These are phyloP conservation scores for Ophiostoma perfectum DNA, from an alignment of 2,329 filamentous ascomycete species.

Conservation along the genomic window DNA sequence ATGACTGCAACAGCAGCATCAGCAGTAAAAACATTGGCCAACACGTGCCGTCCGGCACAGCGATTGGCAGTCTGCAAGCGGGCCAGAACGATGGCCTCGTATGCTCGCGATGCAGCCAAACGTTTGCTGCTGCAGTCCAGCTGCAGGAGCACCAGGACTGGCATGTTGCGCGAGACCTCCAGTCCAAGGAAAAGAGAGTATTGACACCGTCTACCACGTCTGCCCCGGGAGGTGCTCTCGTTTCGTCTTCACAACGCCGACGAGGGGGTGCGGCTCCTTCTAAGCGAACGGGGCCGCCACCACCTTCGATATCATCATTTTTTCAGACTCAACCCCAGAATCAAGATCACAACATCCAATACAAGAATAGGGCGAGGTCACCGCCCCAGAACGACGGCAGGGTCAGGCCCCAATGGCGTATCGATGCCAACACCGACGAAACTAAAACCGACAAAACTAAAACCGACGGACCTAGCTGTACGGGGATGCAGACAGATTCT, in stretches of 20 bases:
- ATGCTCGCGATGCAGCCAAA: slow-evolving; percentile 62
- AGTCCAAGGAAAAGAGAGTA: slow-evolving; percentile 40
- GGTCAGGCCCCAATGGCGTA: neutral
- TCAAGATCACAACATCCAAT: neutral
- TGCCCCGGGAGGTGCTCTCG: neutral
- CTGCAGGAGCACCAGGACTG: slow-evolving; percentile 80
- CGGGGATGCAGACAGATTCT: neutral
- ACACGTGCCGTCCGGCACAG: slow-evolving; percentile 1
- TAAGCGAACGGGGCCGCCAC: slow-evolving; percentile 14
- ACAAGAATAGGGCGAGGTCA: neutral
- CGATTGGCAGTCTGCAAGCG: slow-evolving; percentile 1
- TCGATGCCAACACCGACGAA: neutral
- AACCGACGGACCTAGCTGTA: neutral
- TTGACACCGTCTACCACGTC: neutral
- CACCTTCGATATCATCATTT: slow-evolving; percentile 24
- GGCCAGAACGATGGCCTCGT: slow-evolving; percentile 22
- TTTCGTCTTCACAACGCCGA: neutral
- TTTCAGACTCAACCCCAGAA: slow-evolving; percentile 15
- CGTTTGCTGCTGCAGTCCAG: slow-evolving; percentile 51
- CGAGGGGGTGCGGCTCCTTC: slow-evolving; percentile 1
- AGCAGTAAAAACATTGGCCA: too few species aligned
- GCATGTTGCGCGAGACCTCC: slow-evolving; percentile 86
- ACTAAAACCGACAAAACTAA: neutral
- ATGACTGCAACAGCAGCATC: neutral
- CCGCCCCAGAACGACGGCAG: neutral